Evolutionary conservation across 805 yeast species (phyloP), one percentile per base, ranked within the genome.

Genomic region (Wickerhamiella dianesei): DNA sequence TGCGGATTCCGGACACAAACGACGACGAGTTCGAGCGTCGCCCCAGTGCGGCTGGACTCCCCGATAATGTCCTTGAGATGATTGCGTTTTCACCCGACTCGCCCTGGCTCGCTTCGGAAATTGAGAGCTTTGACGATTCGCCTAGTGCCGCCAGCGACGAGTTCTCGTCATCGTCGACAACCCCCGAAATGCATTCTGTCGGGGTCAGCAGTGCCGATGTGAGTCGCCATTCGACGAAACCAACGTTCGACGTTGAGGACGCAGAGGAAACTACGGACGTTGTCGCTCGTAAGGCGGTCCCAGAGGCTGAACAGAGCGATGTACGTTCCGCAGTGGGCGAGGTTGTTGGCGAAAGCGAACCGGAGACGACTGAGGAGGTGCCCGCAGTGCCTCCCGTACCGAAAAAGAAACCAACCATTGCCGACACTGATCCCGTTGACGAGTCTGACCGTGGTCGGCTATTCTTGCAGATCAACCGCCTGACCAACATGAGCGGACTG

Each of bases 371-470:
- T 36, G 19, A 36, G 17, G 19, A 9, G 39, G 39, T 9, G 39
- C 39, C 39, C 5, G 16, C 14, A 39, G 16, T 14, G 8, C n/a
- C 41, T 18, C 25, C 41, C 6, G 25, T 22, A 12, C 16, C 25
- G 9, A 8, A 21, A 39, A 21, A 19, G 14, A 5, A 5, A 9
- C 22, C 41, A 19, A 39, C 21, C 9, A 5, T 36, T n/a, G 21
- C 41, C 17, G 53, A 51, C 13, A 43, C 47, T 1, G 60, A 57
- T 29, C 60, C 60, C 12, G 57, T 57, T 13, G 13, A 18, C 12
- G 52, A 50, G 35, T 50, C 48, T 29, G 61, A 57, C 41, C 52
- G 60, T 8, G 61, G 61, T 3, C 50, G 60, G 3, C 43, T 57
- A 22, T 57, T 56, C 37, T 41, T 57, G 50, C 60, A 56, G 41